Evolutionary conservation across 192 early-diverging fungal species (phyloP).

Genomic region (Podila verticillata): DNA sequence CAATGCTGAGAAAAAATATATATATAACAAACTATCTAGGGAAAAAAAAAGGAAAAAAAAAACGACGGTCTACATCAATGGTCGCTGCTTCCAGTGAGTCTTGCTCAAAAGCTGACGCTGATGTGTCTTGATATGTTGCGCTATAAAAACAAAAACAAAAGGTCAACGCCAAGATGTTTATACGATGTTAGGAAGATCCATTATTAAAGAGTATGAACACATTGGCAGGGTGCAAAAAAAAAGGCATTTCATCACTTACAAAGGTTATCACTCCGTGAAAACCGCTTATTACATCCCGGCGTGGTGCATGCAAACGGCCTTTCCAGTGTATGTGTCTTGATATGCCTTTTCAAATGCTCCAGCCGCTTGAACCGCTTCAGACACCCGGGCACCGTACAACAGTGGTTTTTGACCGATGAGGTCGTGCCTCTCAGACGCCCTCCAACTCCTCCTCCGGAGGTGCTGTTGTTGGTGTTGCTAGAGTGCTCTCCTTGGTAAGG

Average conservation of each 20-base stretch:
- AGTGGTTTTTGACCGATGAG: slow-evolving; percentile 43
- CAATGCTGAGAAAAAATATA: too few species aligned
- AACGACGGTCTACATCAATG: not conserved
- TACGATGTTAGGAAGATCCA: not conserved
- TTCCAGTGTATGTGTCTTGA: slow-evolving; percentile 80
- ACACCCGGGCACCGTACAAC: slow-evolving; percentile 48
- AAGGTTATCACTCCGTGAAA: slow-evolving; percentile 81
- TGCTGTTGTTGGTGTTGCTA: not conserved
- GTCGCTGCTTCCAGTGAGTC: slow-evolving; percentile 40
- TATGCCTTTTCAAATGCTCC: slow-evolving; percentile 86
- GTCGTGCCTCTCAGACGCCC: slow-evolving; percentile 5
- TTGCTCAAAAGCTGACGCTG: slow-evolving; percentile 42
- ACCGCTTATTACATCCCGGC: slow-evolving; percentile 80
- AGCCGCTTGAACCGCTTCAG: slow-evolving; percentile 76
- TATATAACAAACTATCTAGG: too few species aligned
- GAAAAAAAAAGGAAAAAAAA: not conserved
- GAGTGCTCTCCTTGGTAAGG: too few species aligned
- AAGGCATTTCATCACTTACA: slow-evolving; percentile 17
- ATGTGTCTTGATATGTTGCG: slow-evolving; percentile 50
- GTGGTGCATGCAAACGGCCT: slow-evolving; percentile 72
- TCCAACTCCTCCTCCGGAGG: not conserved
- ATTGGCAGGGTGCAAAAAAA: not conserved
- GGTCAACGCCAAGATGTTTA: too few species aligned
- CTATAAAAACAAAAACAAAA: slow-evolving; percentile 8
- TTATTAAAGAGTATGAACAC: too few species aligned